Evolutionary conservation across 345 rosid species (phyloP).

Genomic region (Rhizophora mangle): DNA sequence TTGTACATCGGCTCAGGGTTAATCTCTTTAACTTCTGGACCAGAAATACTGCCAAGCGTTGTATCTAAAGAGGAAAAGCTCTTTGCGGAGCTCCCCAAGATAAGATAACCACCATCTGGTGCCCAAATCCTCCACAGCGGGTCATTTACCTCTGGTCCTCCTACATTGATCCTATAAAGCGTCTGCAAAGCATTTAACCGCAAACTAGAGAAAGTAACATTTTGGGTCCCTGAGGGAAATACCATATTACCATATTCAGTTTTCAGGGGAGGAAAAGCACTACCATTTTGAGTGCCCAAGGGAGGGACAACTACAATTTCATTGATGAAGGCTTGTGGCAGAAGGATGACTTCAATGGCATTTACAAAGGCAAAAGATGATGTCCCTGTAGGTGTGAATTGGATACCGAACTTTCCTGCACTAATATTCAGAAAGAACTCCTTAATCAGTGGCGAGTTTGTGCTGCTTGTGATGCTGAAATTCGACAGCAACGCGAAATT

Average conservation of each 20-base stretch:
- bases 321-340: background rate
- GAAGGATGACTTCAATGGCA: slow-evolving; percentile 12
- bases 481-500: slow-evolving; percentile 27
- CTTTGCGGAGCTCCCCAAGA: background rate
- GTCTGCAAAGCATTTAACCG: slow-evolving; percentile 2
- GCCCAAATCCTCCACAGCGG: background rate
- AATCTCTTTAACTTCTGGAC: accelerated
- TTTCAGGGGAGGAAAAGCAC: too few species aligned
- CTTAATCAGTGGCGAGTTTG: slow-evolving; percentile 17
- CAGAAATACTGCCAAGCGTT: background rate
- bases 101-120: background rate
- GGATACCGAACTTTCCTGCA: slow-evolving; percentile 12
- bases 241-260: too few species aligned
- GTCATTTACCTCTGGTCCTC: background rate
- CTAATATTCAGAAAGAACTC: slow-evolving; percentile 45
- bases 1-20: background rate
- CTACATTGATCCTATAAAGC: slow-evolving; percentile 10
- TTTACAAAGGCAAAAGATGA: slow-evolving; percentile 13
- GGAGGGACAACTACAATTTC: background rate
- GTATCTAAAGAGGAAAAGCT: background rate
- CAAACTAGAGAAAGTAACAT: background rate
- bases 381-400: background rate
- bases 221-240: too few species aligned
- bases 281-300: background rate
- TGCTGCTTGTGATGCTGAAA: slow-evolving; percentile 24